Percentiles rank a stretch among this genome's conserved stretches.
Conservation (phyloP, 78 protist species). For the Paratrimastix pyriformis region DNA sequence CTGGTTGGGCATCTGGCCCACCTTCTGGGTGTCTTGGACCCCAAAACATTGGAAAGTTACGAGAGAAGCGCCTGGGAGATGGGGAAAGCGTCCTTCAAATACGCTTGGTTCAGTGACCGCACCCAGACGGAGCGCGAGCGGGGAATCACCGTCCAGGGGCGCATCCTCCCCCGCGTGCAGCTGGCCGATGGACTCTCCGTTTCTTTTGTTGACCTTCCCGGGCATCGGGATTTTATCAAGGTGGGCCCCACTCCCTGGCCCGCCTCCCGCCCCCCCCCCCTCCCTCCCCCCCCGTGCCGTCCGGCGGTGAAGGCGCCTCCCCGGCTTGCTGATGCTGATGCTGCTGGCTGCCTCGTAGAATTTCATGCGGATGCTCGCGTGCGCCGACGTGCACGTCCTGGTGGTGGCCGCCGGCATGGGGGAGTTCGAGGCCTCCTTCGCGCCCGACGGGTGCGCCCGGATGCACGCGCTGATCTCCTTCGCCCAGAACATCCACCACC, state of each 20-base stretch:
- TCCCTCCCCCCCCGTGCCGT: too few species aligned
- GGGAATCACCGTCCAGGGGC: conserved; percentile 40
- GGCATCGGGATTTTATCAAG: conserved; percentile 41
- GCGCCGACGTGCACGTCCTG: conserved; percentile 32
- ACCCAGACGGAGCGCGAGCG: conserved; percentile 35
- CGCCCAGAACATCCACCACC: too few species aligned
- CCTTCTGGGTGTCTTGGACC: too few species aligned
- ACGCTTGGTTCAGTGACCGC: conserved; percentile 32
- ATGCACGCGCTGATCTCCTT: conserved; percentile 32
- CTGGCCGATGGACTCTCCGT: too few species aligned
- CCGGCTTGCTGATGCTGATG: too few species aligned
- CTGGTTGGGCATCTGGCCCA: too few species aligned
- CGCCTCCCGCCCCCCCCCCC: too few species aligned
- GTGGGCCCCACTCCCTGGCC: too few species aligned
- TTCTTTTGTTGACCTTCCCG: conserved; percentile 41
- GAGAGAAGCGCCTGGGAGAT: conserved; percentile 24
- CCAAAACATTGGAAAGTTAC: conserved; percentile 9
- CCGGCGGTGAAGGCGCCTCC: too few species aligned
- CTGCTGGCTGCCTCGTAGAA: too few species aligned
- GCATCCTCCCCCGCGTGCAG: too few species aligned
- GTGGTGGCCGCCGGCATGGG: conserved; percentile 36
- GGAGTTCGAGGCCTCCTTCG: conserved; percentile 33
- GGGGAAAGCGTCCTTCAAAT: conserved; percentile 38
- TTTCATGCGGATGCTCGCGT: too few species aligned
- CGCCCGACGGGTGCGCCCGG: conserved; percentile 33